Evolutionary conservation across 805 yeast species (phyloP).

Genomic region (Yarrowia sp.): DNA sequence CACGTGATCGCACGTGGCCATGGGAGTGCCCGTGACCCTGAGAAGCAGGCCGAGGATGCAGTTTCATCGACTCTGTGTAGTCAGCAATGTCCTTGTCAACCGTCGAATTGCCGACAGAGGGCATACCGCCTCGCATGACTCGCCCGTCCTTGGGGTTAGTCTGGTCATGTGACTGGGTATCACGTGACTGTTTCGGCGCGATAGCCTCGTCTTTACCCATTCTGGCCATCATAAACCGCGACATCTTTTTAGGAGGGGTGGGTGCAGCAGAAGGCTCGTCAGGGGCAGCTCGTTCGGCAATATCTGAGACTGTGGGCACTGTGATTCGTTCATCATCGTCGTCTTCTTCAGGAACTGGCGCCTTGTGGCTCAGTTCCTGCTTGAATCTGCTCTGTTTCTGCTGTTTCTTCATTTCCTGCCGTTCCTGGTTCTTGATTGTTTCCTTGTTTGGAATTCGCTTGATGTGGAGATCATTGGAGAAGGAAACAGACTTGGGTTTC

Average conservation of each 20-base stretch:
- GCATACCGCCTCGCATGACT: background rate
- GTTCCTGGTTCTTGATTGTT: slow-evolving; percentile 28
- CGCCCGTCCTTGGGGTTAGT: slow-evolving; percentile 20
- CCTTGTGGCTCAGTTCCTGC: slow-evolving; percentile 2
- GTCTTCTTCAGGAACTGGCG: background rate
- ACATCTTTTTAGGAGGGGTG: slow-evolving; percentile 9
- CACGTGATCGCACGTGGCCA: slow-evolving; percentile 20
- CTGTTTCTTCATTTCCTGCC: slow-evolving; percentile 21
- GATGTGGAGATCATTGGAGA: slow-evolving; percentile 27
- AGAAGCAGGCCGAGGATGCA: background rate
- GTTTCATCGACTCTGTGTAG: slow-evolving; percentile 3
- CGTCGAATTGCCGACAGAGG: background rate
- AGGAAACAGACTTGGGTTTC: slow-evolving; percentile 22
- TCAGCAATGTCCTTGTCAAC: slow-evolving; percentile 5
- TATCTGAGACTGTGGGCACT: slow-evolving; percentile 20
- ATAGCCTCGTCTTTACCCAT: slow-evolving; percentile 10
- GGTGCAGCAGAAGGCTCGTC: background rate
- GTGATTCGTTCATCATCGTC: background rate
- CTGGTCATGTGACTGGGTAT: slow-evolving; percentile 18
- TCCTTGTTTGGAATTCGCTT: slow-evolving; percentile 37
- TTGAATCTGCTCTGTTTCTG: slow-evolving; percentile 22
- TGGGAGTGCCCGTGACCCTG: slow-evolving; percentile 21
- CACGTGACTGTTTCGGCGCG: background rate
- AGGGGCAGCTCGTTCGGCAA: slow-evolving; percentile 10
- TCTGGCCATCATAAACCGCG: slow-evolving; percentile 23